phyloP scores from a whole-genome alignment of 495 filamentous ascomycete species.

The Trichocladium antarcticum region DNA sequence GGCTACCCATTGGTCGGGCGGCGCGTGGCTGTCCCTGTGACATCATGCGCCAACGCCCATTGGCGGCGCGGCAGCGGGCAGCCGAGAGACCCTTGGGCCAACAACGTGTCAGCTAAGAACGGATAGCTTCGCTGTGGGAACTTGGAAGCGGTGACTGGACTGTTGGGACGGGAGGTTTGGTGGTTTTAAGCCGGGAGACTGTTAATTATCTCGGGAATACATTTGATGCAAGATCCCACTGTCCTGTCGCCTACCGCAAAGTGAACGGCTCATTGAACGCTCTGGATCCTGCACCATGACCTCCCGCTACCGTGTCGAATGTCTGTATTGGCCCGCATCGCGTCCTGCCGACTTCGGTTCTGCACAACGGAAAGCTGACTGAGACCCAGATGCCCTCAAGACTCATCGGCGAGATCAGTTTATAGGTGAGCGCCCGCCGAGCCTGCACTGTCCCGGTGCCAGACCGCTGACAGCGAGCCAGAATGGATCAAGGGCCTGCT shows the following conservation, averaged over 20 bases:
- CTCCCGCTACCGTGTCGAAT: constrained; percentile 83
- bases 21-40: constrained; percentile 18
- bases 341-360: neutral
- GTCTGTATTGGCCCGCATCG: constrained; percentile 33
- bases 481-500: constrained; percentile 72
- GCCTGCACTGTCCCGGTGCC: neutral
- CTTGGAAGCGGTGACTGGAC: neutral
- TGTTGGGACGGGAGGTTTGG: neutral
- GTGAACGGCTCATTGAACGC: neutral
- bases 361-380: constrained; percentile 2
- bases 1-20: constrained; percentile 1
- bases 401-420: constrained; percentile 80
- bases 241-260: too few relatives aligned
- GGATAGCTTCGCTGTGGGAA: neutral
- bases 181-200: too few relatives aligned
- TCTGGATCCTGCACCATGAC: constrained; percentile 75
- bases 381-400: constrained; percentile 65
- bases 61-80: constrained; percentile 7
- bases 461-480: constrained; percentile 10
- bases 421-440: constrained; percentile 41
- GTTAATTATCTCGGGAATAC: too few relatives aligned
- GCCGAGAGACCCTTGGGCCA: constrained; percentile 4
- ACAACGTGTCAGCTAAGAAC: constrained; percentile 4
- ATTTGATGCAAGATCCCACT: too few relatives aligned
- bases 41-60: constrained; percentile 17